These are phyloP conservation scores for Cyphellophora attinorum DNA, from an alignment of 2,329 filamentous ascomycete genomes.

Conservation along the genomic window DNA sequence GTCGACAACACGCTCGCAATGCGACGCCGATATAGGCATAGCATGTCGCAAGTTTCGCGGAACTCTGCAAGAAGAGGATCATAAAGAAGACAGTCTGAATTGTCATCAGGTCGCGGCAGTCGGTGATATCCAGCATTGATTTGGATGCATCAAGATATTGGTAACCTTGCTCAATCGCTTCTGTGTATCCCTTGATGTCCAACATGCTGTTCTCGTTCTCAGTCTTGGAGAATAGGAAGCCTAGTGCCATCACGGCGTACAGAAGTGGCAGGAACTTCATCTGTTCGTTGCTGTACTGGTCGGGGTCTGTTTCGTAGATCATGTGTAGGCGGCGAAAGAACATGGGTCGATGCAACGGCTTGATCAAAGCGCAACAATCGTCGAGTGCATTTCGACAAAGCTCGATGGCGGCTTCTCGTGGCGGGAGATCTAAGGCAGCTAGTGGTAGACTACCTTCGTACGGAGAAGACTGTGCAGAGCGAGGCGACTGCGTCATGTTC, in stretches of 20 bases:
- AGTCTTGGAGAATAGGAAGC: conserved; percentile 59
- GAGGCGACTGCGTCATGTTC: conserved; percentile 52
- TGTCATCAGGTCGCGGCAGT: conserved; percentile 63
- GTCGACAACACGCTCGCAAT: conserved; percentile 62
- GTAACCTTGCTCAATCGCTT: conserved; percentile 48
- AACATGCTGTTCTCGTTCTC: conserved; percentile 39
- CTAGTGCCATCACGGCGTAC: conserved; percentile 61
- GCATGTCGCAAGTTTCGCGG: conserved; percentile 68
- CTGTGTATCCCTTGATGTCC: conserved; percentile 36
- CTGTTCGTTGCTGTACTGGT: conserved; percentile 55
- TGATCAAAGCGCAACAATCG: conserved; percentile 53
- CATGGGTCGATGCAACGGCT: conserved; percentile 69
- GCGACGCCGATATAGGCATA: conserved; percentile 75
- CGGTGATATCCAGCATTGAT: conserved; percentile 50
- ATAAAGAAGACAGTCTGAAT: conserved; percentile 70
- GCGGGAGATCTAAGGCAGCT: conserved; percentile 58
- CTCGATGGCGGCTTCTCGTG: conserved; percentile 45
- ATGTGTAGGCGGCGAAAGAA: conserved; percentile 71
- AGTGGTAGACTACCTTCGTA: conserved; percentile 44
- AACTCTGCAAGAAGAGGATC: conserved; percentile 71
- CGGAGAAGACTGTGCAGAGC: conserved; percentile 52
- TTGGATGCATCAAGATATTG: conserved; percentile 66
- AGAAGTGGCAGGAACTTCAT: conserved; percentile 60
- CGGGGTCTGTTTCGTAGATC: conserved; percentile 61
- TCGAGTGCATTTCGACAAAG: conserved; percentile 52